These are phyloP conservation scores for Climacium dendroides DNA, from an alignment of 225 moss, liverwort and hornwort species.

Conservation along the genomic window DNA sequence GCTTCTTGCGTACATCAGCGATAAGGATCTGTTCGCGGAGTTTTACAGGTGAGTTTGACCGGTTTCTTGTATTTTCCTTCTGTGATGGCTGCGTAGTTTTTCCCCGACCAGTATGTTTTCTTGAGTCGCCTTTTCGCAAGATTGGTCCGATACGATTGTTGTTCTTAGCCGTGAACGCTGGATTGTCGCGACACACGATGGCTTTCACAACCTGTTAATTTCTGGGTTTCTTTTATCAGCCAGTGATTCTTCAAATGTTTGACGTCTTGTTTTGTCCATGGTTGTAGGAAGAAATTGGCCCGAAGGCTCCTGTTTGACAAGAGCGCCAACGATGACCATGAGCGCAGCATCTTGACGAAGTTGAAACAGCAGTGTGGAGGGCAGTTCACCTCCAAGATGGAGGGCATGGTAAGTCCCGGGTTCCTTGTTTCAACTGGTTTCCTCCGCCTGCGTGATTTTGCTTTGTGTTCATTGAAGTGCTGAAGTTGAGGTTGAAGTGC, in stretches of 20 bases:
- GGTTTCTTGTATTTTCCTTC: neutral
- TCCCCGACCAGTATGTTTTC: neutral
- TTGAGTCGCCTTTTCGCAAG: no score
- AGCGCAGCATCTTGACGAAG: conserved; percentile 95
- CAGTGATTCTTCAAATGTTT: neutral
- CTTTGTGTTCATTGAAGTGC: neutral
- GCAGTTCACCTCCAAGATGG: conserved; percentile 98
- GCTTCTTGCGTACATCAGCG: conserved; percentile 97
- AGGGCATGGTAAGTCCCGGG: conserved; percentile 69
- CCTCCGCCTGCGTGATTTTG: neutral
- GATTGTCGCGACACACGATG: neutral
- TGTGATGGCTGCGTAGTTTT: neutral
- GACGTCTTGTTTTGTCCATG: neutral
- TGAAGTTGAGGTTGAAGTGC: neutral
- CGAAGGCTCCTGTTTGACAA: conserved; percentile 92
- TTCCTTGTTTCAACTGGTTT: neutral
- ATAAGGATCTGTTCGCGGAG: conserved; percentile 95
- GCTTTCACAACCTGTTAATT: neutral
- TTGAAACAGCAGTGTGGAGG: conserved; percentile 99
- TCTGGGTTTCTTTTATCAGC: neutral
- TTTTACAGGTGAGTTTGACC: conserved; percentile 60
- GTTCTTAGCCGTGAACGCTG: neutral
- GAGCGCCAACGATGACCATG: conserved; percentile 97
- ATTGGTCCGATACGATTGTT: rapidly evolving
- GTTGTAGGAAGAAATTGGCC: conserved; percentile 80